Base-by-base conservation (phyloP, 345 rosid species). In the Gossypium mustelinum region DNA sequence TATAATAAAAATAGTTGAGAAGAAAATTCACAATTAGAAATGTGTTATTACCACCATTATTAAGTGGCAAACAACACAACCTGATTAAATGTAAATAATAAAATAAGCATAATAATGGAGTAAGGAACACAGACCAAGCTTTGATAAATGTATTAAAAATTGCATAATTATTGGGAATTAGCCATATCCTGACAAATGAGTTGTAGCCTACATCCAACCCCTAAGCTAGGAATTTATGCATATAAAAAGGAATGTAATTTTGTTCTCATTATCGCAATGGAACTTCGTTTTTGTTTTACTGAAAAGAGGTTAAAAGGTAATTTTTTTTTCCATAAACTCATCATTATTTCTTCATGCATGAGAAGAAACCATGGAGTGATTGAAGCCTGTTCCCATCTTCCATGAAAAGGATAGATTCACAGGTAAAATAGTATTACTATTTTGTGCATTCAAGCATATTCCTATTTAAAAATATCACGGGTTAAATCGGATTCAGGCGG, bases 31-130 rank as follows among this genome's bases (percentile, higher is more conserved):
- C 0, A 3, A 27, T 27, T 27, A 34, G 41, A 72, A 74, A 52
- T 59, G 71, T 34, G 68, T 60, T 17, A 59, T 45, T 73, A 48
- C 76, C 25, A 65, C 78, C 81, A 78, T 74, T 57, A 59, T 68
- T 77, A 66, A 87, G 89, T 89, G 90, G 89, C 86, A 81, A 89
- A 84, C 90, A 89, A 72, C 85, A 81, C 60, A 80, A 79, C 86
- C 88, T 77, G 61, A 81, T 79, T 76, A 78, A 76, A 68, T 76
- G 87, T 78, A 43, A 34, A 72, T 62, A 79, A 68, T 79, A 81
- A 76, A 81, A 77, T 61, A 81, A 41, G 75, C 50, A 34, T 48
- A 74, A 79, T 72, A 72, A 81, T 81, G 75, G 77, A 75, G 70
- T 29, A 47, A 77, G 74, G 39, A 76, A 78, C 72, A 16, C 17